phyloP scores from a whole-genome alignment of 257 asterid species.

The Gentiana straminea region DNA sequence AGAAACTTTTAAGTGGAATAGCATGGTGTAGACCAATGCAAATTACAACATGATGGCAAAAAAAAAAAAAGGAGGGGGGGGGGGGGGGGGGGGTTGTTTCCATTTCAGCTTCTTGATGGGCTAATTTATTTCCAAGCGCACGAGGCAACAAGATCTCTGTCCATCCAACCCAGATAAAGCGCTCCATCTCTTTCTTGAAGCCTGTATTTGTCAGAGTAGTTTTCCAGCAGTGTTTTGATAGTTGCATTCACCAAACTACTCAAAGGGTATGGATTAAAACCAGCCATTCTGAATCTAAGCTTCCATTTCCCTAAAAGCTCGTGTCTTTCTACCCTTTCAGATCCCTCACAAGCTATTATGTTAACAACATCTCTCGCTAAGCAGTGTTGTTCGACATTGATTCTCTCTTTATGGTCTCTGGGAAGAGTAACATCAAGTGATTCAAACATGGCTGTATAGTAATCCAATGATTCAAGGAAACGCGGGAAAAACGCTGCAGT shows the following conservation, averaged over 20 bases:
- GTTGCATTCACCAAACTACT: conserved; percentile 64
- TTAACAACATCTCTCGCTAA: conserved; percentile 73
- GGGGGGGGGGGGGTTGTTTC: background rate
- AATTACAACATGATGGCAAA: no score
- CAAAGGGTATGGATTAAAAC: conserved; percentile 62
- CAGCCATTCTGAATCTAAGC: conserved; percentile 70
- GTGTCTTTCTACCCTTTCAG: conserved; percentile 71
- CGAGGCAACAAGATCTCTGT: conserved; percentile 78
- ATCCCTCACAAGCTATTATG: conserved; percentile 74
- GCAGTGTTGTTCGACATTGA: conserved; percentile 77
- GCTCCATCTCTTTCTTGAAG: conserved; percentile 82
- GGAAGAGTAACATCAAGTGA: conserved; percentile 67
- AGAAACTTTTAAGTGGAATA: no score
- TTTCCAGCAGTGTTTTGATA: conserved; percentile 45
- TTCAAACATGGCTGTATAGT: conserved; percentile 71
- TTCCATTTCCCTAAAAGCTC: conserved; percentile 77
- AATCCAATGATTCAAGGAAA: conserved; percentile 64
- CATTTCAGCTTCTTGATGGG: background rate
- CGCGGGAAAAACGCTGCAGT: conserved; percentile 77
- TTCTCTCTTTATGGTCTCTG: conserved; percentile 56
- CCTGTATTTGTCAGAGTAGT: conserved; percentile 46
- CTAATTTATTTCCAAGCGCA: conserved; percentile 74
- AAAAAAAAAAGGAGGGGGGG: no score
- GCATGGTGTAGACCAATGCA: no score
- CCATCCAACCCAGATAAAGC: conserved; percentile 86